Evolutionary conservation across 306 rosid genomes (phyloP), one percentile per base, ranked within the genome.

Genomic region (Phaseolus lunatus): DNA sequence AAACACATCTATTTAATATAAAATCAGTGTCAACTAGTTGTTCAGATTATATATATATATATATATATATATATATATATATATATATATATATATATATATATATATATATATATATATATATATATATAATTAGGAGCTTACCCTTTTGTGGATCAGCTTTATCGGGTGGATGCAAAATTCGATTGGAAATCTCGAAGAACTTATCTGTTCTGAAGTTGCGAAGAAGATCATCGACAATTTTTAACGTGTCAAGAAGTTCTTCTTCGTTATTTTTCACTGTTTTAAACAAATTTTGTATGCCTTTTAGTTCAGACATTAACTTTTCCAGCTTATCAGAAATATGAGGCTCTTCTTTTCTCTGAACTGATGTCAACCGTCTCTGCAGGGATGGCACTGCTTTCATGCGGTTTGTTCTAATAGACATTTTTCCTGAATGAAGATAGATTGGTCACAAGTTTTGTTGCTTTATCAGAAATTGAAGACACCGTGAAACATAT

Each of bases 211-310:
- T 18, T 6, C 0, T 20, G 13, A 24, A 23, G 8, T 47, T n/a
- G 16, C 73, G 56, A 7, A 67, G 41, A 67, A 67, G 41, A 14
- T 26, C 37, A n/a, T 45, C 73, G 0, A 45, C 20, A 5, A 5
- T 2, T 45, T 50, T 67, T 4, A 67, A 47, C 12, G 57, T 67
- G 73, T 67, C 73, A 9, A 67, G 56, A 41, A 67, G 73, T 45
- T 67, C 23, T 0, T 67, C 39, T 67, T 67, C 23, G 14, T 67
- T 45, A 9, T 7, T 5, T 48, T 67, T 45, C 7, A 67, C 73
- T 7, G 15, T 45, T 22, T 9, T 23, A 57, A 57, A 57, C 63
- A 57, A 57, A 57, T 2, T 18, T 27, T 50, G 2, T 23, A 23
- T 44, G 12, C 2, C 47, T 13, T 14, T 24, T 7, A 67, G 39